A percentile compares a stretch with the other conserved stretches of the same genome.
Conservation (phyloP, 1,139 yeast species). For the Kluyveromyces sp. region DNA sequence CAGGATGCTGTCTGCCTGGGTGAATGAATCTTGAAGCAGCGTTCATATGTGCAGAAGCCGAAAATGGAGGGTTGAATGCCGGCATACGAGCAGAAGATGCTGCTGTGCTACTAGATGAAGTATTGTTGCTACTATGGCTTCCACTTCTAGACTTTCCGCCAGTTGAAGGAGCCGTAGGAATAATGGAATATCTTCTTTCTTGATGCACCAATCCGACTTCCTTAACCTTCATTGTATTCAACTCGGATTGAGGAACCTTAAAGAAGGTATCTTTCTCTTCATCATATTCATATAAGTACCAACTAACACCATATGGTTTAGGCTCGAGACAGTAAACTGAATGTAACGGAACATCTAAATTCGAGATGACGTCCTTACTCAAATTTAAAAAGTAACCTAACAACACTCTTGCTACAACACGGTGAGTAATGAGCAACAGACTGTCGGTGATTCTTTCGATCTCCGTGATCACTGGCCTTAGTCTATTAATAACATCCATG, state of each 20-base stretch:
- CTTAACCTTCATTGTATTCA: constrained; percentile 40
- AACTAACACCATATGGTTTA: constrained; percentile 91
- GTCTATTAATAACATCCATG: constrained; percentile 81
- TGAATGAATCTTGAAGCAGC: constrained; percentile 5
- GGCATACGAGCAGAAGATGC: constrained; percentile 5
- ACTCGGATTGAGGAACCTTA: constrained; percentile 60
- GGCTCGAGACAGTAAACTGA: constrained; percentile 85
- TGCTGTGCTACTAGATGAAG: constrained; percentile 11
- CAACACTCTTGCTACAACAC: constrained; percentile 83
- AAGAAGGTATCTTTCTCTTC: constrained; percentile 73
- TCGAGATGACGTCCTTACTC: constrained; percentile 76
- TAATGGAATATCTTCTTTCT: constrained; percentile 61
- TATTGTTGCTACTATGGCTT: constrained; percentile 12
- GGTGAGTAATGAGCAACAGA: constrained; percentile 72
- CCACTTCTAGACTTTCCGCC: constrained; percentile 9
- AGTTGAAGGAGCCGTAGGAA: constrained; percentile 59
- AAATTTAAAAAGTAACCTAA: constrained; percentile 84
- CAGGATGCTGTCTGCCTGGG: constrained; percentile 7
- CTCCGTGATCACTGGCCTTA: constrained; percentile 86
- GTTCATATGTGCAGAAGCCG: constrained; percentile 7
- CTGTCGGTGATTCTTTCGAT: constrained; percentile 88
- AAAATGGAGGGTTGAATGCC: constrained; percentile 6
- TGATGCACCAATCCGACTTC: constrained; percentile 61
- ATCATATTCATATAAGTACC: constrained; percentile 81
- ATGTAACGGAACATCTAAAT: constrained; percentile 86